A percentile compares a stretch with the other conserved stretches of the same genome.
These are phyloP conservation scores for Prosopis cineraria DNA, from an alignment of 306 rosid genomes.

Conservation along the genomic window DNA sequence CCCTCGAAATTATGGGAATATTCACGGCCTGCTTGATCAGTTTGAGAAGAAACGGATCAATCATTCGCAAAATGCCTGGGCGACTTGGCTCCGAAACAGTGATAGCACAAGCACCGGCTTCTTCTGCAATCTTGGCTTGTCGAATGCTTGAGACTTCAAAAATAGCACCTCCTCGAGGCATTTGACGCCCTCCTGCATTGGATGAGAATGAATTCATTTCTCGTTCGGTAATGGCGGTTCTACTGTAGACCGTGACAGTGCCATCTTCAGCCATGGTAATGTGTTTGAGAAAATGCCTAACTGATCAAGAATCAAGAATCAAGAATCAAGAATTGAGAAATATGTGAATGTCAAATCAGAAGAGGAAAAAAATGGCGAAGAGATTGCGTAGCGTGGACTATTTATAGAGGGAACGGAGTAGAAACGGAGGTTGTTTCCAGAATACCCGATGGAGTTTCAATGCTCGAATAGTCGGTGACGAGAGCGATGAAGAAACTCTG, in stretches of 20 bases:
- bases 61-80: slow-evolving; percentile 51
- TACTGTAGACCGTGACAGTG: slow-evolving; percentile 48
- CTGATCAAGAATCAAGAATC: not conserved
- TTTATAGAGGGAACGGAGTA: not conserved
- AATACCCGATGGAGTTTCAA: not conserved
- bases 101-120: slow-evolving; percentile 70
- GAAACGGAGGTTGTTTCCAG: not conserved
- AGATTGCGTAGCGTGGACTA: not conserved
- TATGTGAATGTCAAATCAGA: not conserved
- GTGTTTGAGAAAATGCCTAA: slow-evolving; percentile 41
- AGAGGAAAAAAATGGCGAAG: not conserved
- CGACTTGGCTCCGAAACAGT: slow-evolving; percentile 41
- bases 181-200: slow-evolving; percentile 49
- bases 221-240: slow-evolving; percentile 51
- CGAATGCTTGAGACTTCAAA: slow-evolving; percentile 50
- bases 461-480: not conserved
- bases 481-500: no score
- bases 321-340: not conserved
- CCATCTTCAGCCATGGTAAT: slow-evolving; percentile 56
- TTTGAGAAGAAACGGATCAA: slow-evolving; percentile 60
- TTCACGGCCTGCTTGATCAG: slow-evolving; percentile 55
- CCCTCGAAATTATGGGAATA: slow-evolving; percentile 61
- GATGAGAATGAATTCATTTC: slow-evolving; percentile 30
- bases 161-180: slow-evolving; percentile 67
- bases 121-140: slow-evolving; percentile 78